Conservation (phyloP, 306 rosid genomes). For the Luffa acutangula region DNA sequence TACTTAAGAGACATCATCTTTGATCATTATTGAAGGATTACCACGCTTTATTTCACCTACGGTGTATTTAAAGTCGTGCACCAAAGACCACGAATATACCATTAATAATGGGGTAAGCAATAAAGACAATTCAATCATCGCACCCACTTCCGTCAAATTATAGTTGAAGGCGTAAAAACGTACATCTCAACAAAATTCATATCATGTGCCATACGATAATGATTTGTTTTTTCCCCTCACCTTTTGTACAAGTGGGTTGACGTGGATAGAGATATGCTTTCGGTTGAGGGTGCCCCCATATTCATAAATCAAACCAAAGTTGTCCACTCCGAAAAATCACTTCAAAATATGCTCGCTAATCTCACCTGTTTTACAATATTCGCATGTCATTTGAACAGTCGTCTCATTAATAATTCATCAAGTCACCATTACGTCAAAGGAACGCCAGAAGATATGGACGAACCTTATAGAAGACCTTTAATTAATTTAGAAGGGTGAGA, state of each 20-base stretch:
- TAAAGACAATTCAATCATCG: slow-evolving; percentile 1
- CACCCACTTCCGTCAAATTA: background rate
- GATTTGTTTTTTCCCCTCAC: background rate
- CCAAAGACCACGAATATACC: background rate
- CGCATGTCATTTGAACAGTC: background rate
- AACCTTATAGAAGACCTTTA: background rate
- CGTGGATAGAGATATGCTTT: background rate
- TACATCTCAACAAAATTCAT: background rate
- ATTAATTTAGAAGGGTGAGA: background rate
- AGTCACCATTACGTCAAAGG: background rate
- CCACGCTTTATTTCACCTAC: background rate
- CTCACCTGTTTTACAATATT: background rate
- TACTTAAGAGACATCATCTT: background rate
- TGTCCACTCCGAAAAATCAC: background rate
- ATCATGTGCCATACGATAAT: background rate
- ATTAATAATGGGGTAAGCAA: background rate
- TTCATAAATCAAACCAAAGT: background rate
- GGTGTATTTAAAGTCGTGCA: background rate
- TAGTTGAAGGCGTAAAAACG: background rate
- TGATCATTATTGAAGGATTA: background rate
- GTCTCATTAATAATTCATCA: background rate
- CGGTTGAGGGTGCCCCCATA: background rate
- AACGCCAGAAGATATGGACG: background rate
- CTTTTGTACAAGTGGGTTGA: slow-evolving; percentile 3
- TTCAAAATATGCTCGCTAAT: background rate